Evolutionary conservation across 306 rosid genomes (phyloP), one percentile per base, ranked within the genome.

Genomic region (Bauhinia variegata): DNA sequence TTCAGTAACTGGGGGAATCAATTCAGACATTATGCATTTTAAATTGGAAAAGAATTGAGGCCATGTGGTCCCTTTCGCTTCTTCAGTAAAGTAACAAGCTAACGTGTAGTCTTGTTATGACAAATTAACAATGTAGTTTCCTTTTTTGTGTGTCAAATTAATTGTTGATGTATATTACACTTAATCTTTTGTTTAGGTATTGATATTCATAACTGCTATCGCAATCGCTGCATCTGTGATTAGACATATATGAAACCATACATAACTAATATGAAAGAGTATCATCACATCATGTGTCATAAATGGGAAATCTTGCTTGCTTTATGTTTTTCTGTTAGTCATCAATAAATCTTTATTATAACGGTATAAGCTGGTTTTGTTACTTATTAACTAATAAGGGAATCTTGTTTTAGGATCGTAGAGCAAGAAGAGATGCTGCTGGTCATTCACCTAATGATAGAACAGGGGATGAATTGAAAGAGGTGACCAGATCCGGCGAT

Each of bases 321-420:
- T n/a, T n/a, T n/a, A n/a, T n/a, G n/a, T n/a, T n/a, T n/a, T n/a
- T n/a, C n/a, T n/a, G n/a, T n/a, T n/a, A n/a, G n/a, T n/a, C 28
- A 23, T 23, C 28, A 23, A 23, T 23, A 23, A 2, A 23, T 23
- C 2, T 23, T 23, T 23, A 23, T 23, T 23, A 1, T 23, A 1
- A 1, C 2, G 28, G 28, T 23, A 23, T 23, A 23, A 23, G 6
- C 41, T 36, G 6, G 41, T 8, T 36, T 36, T 36, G 12, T 19
- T 42, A 11, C 18, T 19, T 49, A 47, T 39, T 8, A n/a, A n/a
- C 70, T 18, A 36, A 54, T 61, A 72, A 15, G 43, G 44, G 4
- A 13, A 38, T 70, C 34, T 59, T 78, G 34, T 75, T 65, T 56
- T 53, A 91, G 96, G 89, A 89, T 69, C 89, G 78, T 9, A 74